Evolutionary conservation across 305 asterid genomes (phyloP).

Genomic region (Fraxinus floribunda): DNA sequence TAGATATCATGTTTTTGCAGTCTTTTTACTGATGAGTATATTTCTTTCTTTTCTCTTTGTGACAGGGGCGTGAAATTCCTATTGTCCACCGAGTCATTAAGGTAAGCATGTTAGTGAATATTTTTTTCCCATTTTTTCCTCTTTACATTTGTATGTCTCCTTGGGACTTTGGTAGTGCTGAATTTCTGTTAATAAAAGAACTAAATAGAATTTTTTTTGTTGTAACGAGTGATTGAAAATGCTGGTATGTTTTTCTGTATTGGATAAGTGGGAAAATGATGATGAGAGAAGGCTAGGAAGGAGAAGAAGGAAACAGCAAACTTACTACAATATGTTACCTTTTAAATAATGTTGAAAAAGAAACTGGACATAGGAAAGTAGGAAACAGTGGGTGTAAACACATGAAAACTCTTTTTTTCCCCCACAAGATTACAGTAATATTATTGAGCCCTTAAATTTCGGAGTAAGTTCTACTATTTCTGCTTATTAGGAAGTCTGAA

Average conservation of each 20-base stretch:
- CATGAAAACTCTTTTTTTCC: background rate
- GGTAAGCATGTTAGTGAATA: conserved; percentile 41
- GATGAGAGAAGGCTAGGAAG: background rate
- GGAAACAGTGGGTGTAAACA: conserved; percentile 4
- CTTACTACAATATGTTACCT: background rate
- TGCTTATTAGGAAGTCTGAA: background rate
- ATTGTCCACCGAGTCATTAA: conserved; percentile 95
- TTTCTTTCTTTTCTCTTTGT: conserved; percentile 20
- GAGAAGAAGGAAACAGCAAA: background rate
- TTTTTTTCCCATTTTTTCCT: background rate
- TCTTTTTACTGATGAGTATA: background rate
- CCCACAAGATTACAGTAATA: background rate
- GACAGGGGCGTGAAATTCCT: conserved; percentile 98
- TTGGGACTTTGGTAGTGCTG: background rate
- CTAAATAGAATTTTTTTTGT: background rate
- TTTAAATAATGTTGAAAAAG: background rate
- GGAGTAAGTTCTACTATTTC: background rate
- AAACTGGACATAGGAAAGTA: background rate
- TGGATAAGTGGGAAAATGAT: background rate
- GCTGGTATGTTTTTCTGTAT: conserved; percentile 3
- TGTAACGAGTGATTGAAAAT: background rate
- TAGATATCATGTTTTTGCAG: background rate
- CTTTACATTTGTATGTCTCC: background rate
- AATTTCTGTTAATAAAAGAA: background rate
- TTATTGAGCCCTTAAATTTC: background rate